Conservation (phyloP, 495 filamentous ascomycete genomes). For the Penicillium canescens region DNA sequence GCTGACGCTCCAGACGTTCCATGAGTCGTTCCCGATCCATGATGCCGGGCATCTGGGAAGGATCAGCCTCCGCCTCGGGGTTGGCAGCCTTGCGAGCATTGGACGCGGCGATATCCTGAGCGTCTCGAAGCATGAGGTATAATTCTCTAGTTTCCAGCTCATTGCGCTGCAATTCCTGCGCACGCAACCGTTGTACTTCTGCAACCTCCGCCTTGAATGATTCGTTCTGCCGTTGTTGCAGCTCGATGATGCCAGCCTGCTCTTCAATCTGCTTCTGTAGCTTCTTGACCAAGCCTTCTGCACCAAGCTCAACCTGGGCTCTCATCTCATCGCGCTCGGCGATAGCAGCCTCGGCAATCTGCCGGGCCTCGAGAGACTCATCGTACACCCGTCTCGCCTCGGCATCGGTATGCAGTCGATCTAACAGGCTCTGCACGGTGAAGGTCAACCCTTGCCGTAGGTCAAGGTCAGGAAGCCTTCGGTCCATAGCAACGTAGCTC, state of each 20-base stretch:
- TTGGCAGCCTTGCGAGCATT: conserved; percentile 66
- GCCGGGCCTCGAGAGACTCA: conserved; percentile 83
- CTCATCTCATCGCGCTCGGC: conserved; percentile 96
- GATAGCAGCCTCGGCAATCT: conserved; percentile 92
- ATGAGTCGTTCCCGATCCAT: conserved; percentile 89
- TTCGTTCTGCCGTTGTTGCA: conserved; percentile 82
- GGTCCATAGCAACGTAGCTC: conserved; percentile 98
- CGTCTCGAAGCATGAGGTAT: conserved; percentile 97
- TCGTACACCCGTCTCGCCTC: conserved; percentile 90
- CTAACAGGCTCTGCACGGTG: conserved; percentile 91
- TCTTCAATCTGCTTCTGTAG: conserved; percentile 92
- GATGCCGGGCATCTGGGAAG: conserved; percentile 85
- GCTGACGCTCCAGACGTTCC: conserved; percentile 87
- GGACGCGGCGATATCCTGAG: conserved; percentile 90
- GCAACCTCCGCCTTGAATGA: conserved; percentile 85
- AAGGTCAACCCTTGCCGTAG: conserved; percentile 96
- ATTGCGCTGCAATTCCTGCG: conserved; percentile 90
- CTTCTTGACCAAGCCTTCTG: conserved; percentile 90
- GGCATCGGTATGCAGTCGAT: conserved; percentile 93
- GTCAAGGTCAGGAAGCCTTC: conserved; percentile 92
- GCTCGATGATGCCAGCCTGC: conserved; percentile 84
- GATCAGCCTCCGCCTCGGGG: conserved; percentile 55
- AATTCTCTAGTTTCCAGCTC: conserved; percentile 95
- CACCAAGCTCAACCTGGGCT: conserved; percentile 87
- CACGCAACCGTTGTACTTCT: conserved; percentile 80